Percentiles rank a stretch among this genome's conserved stretches.
phyloP scores from a whole-genome alignment of 1,139 yeast species.

The Yamadazyma spencermartinsiae region DNA sequence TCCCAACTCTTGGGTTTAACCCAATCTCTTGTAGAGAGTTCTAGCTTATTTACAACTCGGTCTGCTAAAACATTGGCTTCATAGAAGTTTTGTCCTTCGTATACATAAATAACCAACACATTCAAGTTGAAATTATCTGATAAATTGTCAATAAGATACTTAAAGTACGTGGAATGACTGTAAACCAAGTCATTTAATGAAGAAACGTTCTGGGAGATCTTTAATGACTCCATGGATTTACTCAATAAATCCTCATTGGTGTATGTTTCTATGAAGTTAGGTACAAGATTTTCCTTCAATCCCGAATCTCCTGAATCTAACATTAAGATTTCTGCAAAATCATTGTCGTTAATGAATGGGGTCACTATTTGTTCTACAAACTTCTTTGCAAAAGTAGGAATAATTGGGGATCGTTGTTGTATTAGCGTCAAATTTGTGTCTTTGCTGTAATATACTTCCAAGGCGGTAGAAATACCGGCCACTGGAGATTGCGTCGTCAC shows the following conservation, averaged over 20 bases:
- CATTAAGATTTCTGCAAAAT: slow-evolving; percentile 51
- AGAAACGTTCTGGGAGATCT: slow-evolving; percentile 16
- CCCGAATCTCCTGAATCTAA: slow-evolving; percentile 78
- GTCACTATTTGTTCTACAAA: slow-evolving; percentile 53
- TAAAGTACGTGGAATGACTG: slow-evolving; percentile 19
- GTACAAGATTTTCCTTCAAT: slow-evolving; percentile 26
- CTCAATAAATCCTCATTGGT: slow-evolving; percentile 36
- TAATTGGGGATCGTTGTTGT: slow-evolving; percentile 83
- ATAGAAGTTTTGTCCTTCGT: slow-evolving; percentile 84
- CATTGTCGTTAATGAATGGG: slow-evolving; percentile 44
- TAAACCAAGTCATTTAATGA: slow-evolving; percentile 11
- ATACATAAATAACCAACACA: slow-evolving; percentile 55
- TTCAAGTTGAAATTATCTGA: slow-evolving; percentile 16
- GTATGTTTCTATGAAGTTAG: slow-evolving; percentile 30
- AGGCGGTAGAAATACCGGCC: slow-evolving; percentile 52
- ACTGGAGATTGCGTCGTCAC: neutral
- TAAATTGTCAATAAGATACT: slow-evolving; percentile 13
- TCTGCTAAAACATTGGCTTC: slow-evolving; percentile 67
- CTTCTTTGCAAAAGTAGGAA: slow-evolving; percentile 57
- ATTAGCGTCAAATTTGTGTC: slow-evolving; percentile 51
- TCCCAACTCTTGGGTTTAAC: slow-evolving; percentile 75
- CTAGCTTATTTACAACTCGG: slow-evolving; percentile 30
- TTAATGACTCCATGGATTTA: slow-evolving; percentile 32
- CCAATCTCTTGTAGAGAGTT: slow-evolving; percentile 27
- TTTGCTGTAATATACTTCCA: slow-evolving; percentile 56